These are phyloP conservation scores for Podaxis rugospora DNA, from an alignment of 768 basidiomycete species.

Conservation along the genomic window DNA sequence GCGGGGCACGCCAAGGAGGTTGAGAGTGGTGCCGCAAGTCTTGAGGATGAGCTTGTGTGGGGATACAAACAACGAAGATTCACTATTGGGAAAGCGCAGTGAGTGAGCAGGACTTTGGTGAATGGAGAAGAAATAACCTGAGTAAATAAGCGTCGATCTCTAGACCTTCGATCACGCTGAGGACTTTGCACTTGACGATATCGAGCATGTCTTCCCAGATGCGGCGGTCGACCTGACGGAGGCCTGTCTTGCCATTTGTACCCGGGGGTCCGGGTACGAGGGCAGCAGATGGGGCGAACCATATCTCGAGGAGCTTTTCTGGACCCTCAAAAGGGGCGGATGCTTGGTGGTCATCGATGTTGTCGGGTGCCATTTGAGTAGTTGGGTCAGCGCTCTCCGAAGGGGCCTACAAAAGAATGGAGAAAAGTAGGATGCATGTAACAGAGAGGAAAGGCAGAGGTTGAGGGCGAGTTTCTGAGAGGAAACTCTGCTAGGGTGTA, in stretches of 20 bases:
- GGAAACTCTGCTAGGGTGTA: not conserved
- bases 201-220: conserved; percentile 97
- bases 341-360: conserved; percentile 27
- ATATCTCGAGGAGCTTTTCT: conserved; percentile 94
- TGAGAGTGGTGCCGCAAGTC: conserved; percentile 98
- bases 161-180: conserved; percentile 84
- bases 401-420: conserved; percentile 20
- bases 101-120: conserved; percentile 12
- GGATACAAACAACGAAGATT: conserved; percentile 94
- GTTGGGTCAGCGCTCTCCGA: conserved; percentile 45
- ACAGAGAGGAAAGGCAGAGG: conserved; percentile 17
- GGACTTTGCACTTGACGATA: conserved; percentile 94
- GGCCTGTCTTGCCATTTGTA: conserved; percentile 51
- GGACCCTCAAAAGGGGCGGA: conserved; percentile 83
- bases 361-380: conserved; percentile 29
- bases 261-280: conserved; percentile 44
- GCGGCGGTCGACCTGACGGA: conserved; percentile 67
- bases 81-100: conserved; percentile 46
- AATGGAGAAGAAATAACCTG: conserved; percentile 54
- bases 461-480: conserved; percentile 3
- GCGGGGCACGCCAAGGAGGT: conserved; percentile 89
- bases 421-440: conserved; percentile 40
- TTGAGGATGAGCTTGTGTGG: conserved; percentile 96
- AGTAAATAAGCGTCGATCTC: conserved; percentile 95
- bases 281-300: conserved; percentile 84